Evolutionary conservation across 352 stramenopile genomes (phyloP).

Genomic region (Aphanomyces stellatus): DNA sequence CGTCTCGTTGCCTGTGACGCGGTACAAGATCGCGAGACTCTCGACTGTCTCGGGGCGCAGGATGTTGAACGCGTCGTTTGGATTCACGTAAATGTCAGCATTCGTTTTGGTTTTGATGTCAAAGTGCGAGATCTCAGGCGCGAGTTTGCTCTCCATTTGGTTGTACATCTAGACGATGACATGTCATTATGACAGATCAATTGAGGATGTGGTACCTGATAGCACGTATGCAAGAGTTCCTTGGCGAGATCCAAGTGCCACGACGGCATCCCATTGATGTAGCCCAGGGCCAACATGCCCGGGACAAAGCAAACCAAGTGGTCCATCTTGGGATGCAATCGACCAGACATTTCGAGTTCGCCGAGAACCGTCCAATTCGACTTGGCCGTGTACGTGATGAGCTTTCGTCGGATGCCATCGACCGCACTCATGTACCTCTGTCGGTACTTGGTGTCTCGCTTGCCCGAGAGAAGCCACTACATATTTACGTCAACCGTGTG

Average conservation of each 20-base stretch:
- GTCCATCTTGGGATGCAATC: conserved; percentile 48
- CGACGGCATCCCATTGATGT: conserved; percentile 36
- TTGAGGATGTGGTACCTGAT: conserved; percentile 29
- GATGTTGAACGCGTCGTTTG: conserved; percentile 45
- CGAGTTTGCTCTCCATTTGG: conserved; percentile 41
- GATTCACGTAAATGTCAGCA: conserved; percentile 15
- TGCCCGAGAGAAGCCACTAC: conserved; percentile 47
- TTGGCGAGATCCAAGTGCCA: conserved; percentile 58
- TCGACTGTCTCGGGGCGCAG: conserved; percentile 85
- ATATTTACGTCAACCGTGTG: background rate
- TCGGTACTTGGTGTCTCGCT: conserved; percentile 35
- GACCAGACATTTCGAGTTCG: conserved; percentile 23
- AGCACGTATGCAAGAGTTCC: conserved; percentile 62
- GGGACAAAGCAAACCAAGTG: conserved; percentile 85
- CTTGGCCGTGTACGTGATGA: conserved; percentile 31
- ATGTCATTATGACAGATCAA: background rate
- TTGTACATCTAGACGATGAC: conserved; percentile 57
- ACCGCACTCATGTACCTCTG: conserved; percentile 46
- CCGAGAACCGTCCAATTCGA: conserved; percentile 40
- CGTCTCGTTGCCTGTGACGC: conserved; percentile 63
- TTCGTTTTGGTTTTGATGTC: conserved; percentile 19
- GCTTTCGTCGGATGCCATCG: conserved; percentile 31
- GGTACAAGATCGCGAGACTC: conserved; percentile 82
- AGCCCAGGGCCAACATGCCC: conserved; percentile 65
- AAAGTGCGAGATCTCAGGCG: conserved; percentile 66